A percentile compares a stretch with the other conserved stretches of the same genome.
These are phyloP conservation scores for Rostrohypoxylon terebratum DNA, from an alignment of 495 filamentous ascomycete genomes.

Conservation along the genomic window DNA sequence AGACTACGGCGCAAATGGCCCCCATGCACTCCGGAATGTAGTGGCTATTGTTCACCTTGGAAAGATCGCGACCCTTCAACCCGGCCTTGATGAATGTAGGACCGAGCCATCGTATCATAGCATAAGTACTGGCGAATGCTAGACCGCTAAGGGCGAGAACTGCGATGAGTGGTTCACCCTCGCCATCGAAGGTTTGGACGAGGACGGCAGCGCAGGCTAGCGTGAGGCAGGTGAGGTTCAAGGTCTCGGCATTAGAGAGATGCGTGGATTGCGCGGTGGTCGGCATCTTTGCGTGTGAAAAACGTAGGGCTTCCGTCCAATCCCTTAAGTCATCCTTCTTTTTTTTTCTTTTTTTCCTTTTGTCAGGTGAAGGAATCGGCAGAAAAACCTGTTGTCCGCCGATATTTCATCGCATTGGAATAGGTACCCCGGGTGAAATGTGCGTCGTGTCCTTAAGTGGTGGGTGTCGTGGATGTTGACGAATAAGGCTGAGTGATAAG, in stretches of 20 bases:
- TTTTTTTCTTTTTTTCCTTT: constrained; percentile 20
- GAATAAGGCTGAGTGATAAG: constrained; percentile 34
- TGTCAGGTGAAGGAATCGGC: constrained; percentile 25
- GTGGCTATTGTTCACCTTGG: constrained; percentile 74
- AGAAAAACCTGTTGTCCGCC: constrained; percentile 23
- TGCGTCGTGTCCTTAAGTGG: constrained; percentile 40
- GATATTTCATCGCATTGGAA: constrained; percentile 30
- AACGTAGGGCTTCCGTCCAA: not conserved
- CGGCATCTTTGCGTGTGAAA: constrained; percentile 52
- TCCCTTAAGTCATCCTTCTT: constrained; percentile 34
- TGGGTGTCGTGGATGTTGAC: constrained; percentile 25
- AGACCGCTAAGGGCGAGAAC: constrained; percentile 88
- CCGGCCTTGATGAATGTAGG: constrained; percentile 88
- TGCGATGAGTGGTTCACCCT: constrained; percentile 89
- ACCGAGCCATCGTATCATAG: constrained; percentile 94
- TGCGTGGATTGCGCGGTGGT: constrained; percentile 49
- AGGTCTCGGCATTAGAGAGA: constrained; percentile 75
- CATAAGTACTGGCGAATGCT: constrained; percentile 81
- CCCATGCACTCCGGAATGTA: constrained; percentile 98
- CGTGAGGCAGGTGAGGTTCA: constrained; percentile 75
- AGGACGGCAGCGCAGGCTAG: constrained; percentile 79
- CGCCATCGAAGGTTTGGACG: constrained; percentile 79
- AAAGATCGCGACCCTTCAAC: constrained; percentile 90
- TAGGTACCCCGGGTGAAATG: constrained; percentile 16
- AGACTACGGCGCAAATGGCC: constrained; percentile 92